Conservation (phyloP, 805 yeast genomes). For the Zygoascus flipseniorum region DNA sequence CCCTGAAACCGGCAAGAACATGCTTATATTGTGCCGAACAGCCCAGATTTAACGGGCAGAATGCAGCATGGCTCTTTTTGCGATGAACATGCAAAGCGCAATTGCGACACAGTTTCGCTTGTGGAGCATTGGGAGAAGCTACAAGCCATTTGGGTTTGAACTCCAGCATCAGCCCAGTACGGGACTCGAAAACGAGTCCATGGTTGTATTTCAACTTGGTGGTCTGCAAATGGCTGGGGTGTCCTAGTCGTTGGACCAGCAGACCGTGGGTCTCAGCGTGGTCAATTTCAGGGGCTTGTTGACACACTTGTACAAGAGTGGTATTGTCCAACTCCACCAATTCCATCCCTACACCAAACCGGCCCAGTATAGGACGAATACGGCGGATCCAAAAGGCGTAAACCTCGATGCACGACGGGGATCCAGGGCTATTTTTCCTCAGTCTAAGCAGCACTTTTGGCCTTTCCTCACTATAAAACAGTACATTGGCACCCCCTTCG, state of each 20-base stretch:
- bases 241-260: not conserved
- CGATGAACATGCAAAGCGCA: constrained; percentile 36
- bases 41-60: constrained; percentile 42
- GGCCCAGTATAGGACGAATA: constrained; percentile 8
- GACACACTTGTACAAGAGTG: not conserved
- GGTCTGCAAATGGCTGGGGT: not conserved
- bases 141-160: constrained; percentile 58
- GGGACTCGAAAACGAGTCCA: not conserved
- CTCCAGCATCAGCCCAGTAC: constrained; percentile 31
- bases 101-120: constrained; percentile 41
- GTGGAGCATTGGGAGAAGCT: constrained; percentile 36
- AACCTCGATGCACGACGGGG: constrained; percentile 19
- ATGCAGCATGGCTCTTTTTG: constrained; percentile 28
- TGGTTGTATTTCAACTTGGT: not conserved
- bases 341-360: constrained; percentile 3
- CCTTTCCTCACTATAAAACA: constrained; percentile 33
- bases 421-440: constrained; percentile 29
- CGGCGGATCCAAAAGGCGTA: constrained; percentile 31
- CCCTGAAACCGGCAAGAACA: constrained; percentile 24
- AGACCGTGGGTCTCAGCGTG: not conserved
- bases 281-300: not conserved
- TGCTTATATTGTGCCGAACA: constrained; percentile 21
- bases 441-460: constrained; percentile 28
- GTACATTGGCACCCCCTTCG: constrained; percentile 43
- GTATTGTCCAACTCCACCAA: not conserved